phyloP scores from a whole-genome alignment of 352 stramenopile species.

The Bremia lactucae region DNA sequence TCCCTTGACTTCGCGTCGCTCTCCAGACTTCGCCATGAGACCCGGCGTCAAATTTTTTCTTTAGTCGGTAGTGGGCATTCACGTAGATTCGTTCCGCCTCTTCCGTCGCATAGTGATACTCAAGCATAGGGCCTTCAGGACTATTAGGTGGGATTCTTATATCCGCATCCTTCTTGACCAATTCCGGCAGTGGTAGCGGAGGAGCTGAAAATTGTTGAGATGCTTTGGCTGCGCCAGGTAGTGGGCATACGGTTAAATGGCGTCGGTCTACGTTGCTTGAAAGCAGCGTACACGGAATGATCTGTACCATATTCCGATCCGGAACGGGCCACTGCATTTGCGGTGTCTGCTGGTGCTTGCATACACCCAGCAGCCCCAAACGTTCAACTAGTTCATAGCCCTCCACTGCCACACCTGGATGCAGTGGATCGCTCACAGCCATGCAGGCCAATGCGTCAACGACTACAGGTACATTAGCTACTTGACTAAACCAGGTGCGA shows the following conservation, averaged over 20 bases:
- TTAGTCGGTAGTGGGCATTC: constrained; percentile 63
- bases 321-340: constrained; percentile 19
- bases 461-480: constrained; percentile 18
- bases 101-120: constrained; percentile 56
- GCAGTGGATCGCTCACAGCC: constrained; percentile 22
- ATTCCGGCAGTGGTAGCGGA: constrained; percentile 9
- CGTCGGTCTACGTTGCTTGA: constrained; percentile 2
- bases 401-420: constrained; percentile 31
- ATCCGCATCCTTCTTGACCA: neutral
- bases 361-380: constrained; percentile 50
- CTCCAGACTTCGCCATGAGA: constrained; percentile 80
- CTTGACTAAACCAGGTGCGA: constrained; percentile 38
- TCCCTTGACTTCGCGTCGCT: constrained; percentile 22
- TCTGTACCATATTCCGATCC: constrained; percentile 12
- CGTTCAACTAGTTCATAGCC: constrained; percentile 70
- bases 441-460: constrained; percentile 19
- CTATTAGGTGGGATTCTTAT: neutral
- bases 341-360: constrained; percentile 27
- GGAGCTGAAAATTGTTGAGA: constrained; percentile 8
- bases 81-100: constrained; percentile 57
- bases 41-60: constrained; percentile 73
- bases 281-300: constrained; percentile 10
- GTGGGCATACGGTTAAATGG: constrained; percentile 11
- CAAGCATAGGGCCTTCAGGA: constrained; percentile 43
- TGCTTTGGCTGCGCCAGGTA: constrained; percentile 10